Conservation (phyloP, 2,329 filamentous ascomycete species). For the Hypoxylon rubiginosum region DNA sequence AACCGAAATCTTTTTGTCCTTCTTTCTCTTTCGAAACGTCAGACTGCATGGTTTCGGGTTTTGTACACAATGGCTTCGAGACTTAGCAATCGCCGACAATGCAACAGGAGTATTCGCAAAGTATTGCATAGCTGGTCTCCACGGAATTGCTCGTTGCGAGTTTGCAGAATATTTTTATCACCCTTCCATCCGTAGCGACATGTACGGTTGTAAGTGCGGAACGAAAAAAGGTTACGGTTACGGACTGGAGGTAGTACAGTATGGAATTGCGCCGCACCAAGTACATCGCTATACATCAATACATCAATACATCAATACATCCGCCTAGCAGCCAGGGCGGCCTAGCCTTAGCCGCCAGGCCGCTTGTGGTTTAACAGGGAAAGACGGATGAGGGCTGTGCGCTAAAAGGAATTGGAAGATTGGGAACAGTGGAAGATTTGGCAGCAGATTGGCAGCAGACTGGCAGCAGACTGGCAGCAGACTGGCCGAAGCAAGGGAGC, state of each 20-base stretch:
- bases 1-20: background rate
- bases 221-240: background rate
- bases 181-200: slow-evolving; percentile 19
- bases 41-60: slow-evolving; percentile 14
- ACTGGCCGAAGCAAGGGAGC: background rate
- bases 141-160: background rate
- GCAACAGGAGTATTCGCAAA: slow-evolving; percentile 23
- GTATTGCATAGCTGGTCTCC: slow-evolving; percentile 11
- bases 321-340: no score
- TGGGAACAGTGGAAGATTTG: slow-evolving; percentile 11
- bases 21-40: background rate
- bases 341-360: background rate
- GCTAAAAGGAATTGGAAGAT: slow-evolving; percentile 14
- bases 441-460: slow-evolving; percentile 8
- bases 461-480: background rate
- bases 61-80: slow-evolving; percentile 2
- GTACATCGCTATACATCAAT: background rate
- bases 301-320: no score
- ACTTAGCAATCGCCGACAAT: slow-evolving; percentile 14
- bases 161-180: slow-evolving; percentile 4
- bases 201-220: no score
- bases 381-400: slow-evolving; percentile 40
- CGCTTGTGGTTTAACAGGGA: slow-evolving; percentile 2
- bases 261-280: slow-evolving; percentile 14
- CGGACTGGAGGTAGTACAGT: background rate